Percentiles rank a stretch among this genome's conserved stretches.
phyloP scores from a whole-genome alignment of 2,329 filamentous ascomycete species.

The Trichoderma hamatum region DNA sequence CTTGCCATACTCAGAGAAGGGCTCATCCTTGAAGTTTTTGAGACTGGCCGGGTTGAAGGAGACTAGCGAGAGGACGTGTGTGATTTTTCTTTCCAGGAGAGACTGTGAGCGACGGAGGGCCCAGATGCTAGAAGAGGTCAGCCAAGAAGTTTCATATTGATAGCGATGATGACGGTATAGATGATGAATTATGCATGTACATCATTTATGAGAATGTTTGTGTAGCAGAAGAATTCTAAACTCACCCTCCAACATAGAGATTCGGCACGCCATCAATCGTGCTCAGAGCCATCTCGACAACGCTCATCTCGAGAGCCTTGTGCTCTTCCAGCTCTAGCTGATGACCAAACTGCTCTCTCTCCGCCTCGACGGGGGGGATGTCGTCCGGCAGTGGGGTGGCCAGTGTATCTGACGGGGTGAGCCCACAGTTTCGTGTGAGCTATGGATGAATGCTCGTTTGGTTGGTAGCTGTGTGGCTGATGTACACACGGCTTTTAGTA shows the following conservation, averaged over 20 bases:
- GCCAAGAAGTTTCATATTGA: neutral
- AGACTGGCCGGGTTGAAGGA: conserved; percentile 51
- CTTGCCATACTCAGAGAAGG: conserved; percentile 52
- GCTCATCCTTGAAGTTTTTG: conserved; percentile 54
- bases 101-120: conserved; percentile 72
- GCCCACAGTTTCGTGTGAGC: neutral
- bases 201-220: neutral
- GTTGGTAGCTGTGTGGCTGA: neutral
- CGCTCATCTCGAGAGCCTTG: conserved; percentile 36
- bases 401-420: conserved; percentile 1
- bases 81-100: conserved; percentile 74
- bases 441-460: neutral
- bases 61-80: conserved; percentile 86
- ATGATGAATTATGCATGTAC: neutral
- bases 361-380: conserved; percentile 15
- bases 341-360: conserved; percentile 28
- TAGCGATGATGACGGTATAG: neutral
- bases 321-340: conserved; percentile 24
- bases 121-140: conserved; percentile 64
- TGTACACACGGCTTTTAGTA: neutral
- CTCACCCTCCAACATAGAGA: conserved; percentile 47
- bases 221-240: neutral
- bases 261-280: conserved; percentile 47
- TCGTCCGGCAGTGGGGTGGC: neutral
- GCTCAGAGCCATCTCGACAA: conserved; percentile 47